Evolutionary conservation across 2,329 filamentous ascomycete species (phyloP).

Genomic region (Thielaviopsis cerberus): DNA sequence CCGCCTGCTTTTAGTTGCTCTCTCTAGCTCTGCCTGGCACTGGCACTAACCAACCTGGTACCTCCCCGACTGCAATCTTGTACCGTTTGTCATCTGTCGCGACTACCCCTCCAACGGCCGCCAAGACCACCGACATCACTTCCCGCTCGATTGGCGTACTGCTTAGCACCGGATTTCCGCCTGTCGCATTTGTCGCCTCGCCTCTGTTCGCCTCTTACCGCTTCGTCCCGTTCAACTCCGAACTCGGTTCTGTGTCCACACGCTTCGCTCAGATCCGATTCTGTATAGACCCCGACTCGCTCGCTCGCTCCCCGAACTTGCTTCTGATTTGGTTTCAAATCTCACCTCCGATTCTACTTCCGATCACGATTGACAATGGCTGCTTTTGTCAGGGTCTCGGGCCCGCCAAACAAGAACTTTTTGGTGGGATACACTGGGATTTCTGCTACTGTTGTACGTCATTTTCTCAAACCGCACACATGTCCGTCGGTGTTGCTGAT

Average conservation of each 20-base stretch:
- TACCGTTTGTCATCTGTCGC: not conserved
- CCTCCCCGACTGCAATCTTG: not conserved
- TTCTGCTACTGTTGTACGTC: constrained; percentile 80
- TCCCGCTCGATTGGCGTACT: not conserved
- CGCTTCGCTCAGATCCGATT: not conserved
- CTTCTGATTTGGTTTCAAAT: too few relatives aligned
- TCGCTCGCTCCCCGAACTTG: not conserved
- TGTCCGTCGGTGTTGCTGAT: not conserved
- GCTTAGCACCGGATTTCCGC: not conserved
- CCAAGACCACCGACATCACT: not conserved
- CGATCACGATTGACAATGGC: constrained; percentile 27
- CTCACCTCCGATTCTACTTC: not conserved
- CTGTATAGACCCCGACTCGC: not conserved
- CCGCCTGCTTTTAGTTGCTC: too few relatives aligned
- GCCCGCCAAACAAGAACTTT: constrained; percentile 91
- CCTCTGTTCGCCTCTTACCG: not conserved
- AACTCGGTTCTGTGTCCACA: not conserved
- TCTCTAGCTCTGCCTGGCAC: too few relatives aligned
- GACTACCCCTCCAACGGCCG: not conserved
- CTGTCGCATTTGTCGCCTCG: not conserved
- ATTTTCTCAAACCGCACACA: too few relatives aligned
- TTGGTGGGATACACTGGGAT: constrained; percentile 95
- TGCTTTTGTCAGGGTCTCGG: constrained; percentile 86
- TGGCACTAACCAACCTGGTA: too few relatives aligned
- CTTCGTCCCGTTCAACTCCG: not conserved